Percentiles rank a stretch among this genome's conserved stretches.
Conservation (phyloP, 176 grass and related monocot genomes). For the Oryza glumipatula region DNA sequence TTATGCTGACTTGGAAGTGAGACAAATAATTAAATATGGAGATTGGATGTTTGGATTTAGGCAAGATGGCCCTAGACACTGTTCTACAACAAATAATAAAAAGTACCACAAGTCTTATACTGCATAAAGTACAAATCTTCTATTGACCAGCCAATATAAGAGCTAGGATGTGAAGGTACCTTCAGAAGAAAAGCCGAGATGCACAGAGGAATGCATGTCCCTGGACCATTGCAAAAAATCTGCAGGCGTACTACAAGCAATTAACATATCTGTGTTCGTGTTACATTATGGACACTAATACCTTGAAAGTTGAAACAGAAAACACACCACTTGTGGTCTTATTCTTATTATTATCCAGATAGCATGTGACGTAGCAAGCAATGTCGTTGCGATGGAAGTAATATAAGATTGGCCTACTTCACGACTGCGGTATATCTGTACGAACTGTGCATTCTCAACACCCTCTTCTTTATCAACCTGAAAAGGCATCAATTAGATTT, state of each 20-base stretch:
- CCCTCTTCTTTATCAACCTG: slow-evolving; percentile 48
- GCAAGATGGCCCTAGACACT: neutral
- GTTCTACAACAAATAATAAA: slow-evolving; percentile 7
- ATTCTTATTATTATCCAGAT: slow-evolving; percentile 79
- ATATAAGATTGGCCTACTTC: slow-evolving; percentile 98
- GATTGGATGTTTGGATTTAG: neutral
- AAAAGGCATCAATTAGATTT: slow-evolving; percentile 29
- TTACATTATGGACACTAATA: slow-evolving; percentile 13
- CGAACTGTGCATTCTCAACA: slow-evolving; percentile 51
- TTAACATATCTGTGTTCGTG: slow-evolving; percentile 33
- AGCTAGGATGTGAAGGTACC: slow-evolving; percentile 43
- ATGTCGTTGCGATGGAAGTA: slow-evolving; percentile 77
- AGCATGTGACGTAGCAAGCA: slow-evolving; percentile 76
- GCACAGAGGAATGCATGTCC: slow-evolving; percentile 89
- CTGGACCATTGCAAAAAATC: slow-evolving; percentile 97
- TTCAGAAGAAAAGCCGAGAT: slow-evolving; percentile 75
- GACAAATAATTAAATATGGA: neutral
- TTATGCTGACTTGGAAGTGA: neutral
- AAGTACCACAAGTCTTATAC: neutral
- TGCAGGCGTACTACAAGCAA: slow-evolving; percentile 43
- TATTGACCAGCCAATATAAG: slow-evolving; percentile 7
- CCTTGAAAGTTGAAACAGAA: slow-evolving; percentile 19
- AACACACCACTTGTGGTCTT: slow-evolving; percentile 86
- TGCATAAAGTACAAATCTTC: slow-evolving; percentile 18
- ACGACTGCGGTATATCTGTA: slow-evolving; percentile 90